Conservation (phyloP, 225 moss, liverwort and hornwort genomes). For the Polytrichum commune region DNA sequence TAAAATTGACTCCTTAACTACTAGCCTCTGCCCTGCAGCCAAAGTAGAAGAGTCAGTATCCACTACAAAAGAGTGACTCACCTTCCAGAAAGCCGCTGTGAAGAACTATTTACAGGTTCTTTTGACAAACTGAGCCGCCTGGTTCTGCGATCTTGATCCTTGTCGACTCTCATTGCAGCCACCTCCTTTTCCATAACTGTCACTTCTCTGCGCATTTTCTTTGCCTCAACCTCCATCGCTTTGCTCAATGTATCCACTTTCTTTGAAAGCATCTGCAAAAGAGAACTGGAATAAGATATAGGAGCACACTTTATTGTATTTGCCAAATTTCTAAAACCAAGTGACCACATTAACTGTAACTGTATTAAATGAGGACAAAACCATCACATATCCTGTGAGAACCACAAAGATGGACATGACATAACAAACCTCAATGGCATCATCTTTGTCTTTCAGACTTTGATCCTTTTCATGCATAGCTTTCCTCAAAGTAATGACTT, state of each 20-base stretch:
- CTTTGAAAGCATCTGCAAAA: conserved; percentile 65
- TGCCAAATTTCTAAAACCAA: no score
- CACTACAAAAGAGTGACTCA: conserved; percentile 1
- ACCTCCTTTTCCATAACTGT: conserved; percentile 74
- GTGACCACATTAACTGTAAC: no score
- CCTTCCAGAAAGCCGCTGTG: conserved; percentile 30
- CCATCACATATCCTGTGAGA: neutral
- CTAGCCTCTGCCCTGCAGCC: no score
- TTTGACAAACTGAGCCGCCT: conserved; percentile 61
- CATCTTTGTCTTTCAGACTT: conserved; percentile 29
- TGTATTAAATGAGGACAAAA: no score
- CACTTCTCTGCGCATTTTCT: conserved; percentile 78
- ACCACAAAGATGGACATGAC: neutral
- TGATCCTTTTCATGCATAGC: conserved; percentile 27
- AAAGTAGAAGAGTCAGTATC: neutral
- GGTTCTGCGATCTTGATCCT: conserved; percentile 68
- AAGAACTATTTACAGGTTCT: conserved; percentile 65
- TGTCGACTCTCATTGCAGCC: conserved; percentile 63
- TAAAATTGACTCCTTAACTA: no score
- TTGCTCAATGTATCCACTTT: conserved; percentile 75
- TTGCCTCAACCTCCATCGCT: conserved; percentile 81
- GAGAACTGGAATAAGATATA: neutral
- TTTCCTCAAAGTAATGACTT: conserved; percentile 21
- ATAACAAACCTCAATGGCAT: conserved; percentile 22
- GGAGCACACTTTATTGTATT: no score